Base-by-base conservation (phyloP, 805 yeast genomes). In the Myxozyma sirexii region DNA sequence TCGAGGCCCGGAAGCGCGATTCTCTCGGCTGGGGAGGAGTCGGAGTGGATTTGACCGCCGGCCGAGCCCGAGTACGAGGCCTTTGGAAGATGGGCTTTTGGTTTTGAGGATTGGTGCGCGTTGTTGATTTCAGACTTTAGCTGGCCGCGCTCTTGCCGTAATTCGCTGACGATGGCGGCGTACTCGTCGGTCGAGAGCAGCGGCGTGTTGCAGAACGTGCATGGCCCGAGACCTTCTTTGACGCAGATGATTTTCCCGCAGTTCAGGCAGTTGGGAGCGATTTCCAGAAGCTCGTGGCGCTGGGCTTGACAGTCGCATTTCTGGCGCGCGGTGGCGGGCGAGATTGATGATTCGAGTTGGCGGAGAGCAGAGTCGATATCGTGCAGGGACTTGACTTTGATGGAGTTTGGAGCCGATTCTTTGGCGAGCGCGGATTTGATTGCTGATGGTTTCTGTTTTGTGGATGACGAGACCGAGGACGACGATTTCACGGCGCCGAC, bases 211-310 rank as follows among this genome's bases (percentile, higher is more conserved):
- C 99, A 94, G 63, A 75, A 87, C 1, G 94, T 81, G 70, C 99
- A 94, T 2, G 94, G 94, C 60, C 92, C 94, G 24, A 90, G 76
- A 0, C 98, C 98, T 70, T 94, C 98, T 67, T 85, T 86, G 3
- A 81, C 80, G 76, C 99, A 94, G 1, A 94, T 89, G 43, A 94
- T 89, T 72, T 91, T 89, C 10, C 99, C 99, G 72, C 99, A 94
- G 60, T 87, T 85, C 42, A 94, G 74, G 69, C 99, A 94, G 71
- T 94, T 94, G 0, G 99, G 98, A 1, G 96, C 94, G 64, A 87
- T 81, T 57, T 89, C 96, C 63, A 90, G 87, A 31, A 94, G 75
- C 2, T 97, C 96, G 70, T 94, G 99, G 60, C 88, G 77, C 0
- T 58, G 67, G 5, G 64, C 68, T 44, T 64, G 68, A 35, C 69